Base-by-base conservation (phyloP, 768 basidiomycete genomes). In the Rhizopogon roseolus region DNA sequence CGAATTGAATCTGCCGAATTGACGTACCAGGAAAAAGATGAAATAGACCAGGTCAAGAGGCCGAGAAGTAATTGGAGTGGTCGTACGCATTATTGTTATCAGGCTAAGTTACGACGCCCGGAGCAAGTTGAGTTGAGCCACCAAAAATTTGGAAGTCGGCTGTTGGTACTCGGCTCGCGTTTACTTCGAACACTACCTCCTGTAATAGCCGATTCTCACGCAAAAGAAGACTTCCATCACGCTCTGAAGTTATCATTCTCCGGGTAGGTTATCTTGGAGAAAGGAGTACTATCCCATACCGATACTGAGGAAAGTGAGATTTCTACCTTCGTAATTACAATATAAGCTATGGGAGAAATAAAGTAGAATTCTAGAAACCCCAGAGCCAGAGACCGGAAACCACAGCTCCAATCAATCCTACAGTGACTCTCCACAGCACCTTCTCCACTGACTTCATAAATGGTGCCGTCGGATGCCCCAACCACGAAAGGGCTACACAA, bases 11-110 rank as follows among this genome's bases (percentile, higher is more conserved):
- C 10, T 5, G 32, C 27, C 51, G 1, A 28, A 7, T 17, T 25
- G 6, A 64, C 81, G 55, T 56, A 84, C 88, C 53, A 84, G 60
- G 58, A 90, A 91, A 71, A 88, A 92, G 0, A 62, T 48, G 56
- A 89, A 87, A 64, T 91, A 92, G 3, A 89, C 28, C 3, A 87
- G 59, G 64, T 90, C 88, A 39, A 82, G 57, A 11, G 84, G 85
- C 54, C 88, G 82, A 28, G 79, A 71, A 3, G 69, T 69, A 34
- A 88, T 69, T 13, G 84, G 74, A 0, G 59, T 67, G 40, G 53
- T 54, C 1, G 54, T 3, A 8, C 52, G 45, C 64, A 64, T 61
- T 28, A 27, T 60, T 49, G 34, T 11, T 13, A 34, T 6, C 29
- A 7, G 29, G 1, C 7, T 5, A 16, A 50, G 22, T 5, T n/a